Percentiles rank a stretch among this genome's conserved stretches.
Evolutionary conservation across 1,284 basidiomycete species (phyloP).

Genomic region (Afroboletus lepidellus): DNA sequence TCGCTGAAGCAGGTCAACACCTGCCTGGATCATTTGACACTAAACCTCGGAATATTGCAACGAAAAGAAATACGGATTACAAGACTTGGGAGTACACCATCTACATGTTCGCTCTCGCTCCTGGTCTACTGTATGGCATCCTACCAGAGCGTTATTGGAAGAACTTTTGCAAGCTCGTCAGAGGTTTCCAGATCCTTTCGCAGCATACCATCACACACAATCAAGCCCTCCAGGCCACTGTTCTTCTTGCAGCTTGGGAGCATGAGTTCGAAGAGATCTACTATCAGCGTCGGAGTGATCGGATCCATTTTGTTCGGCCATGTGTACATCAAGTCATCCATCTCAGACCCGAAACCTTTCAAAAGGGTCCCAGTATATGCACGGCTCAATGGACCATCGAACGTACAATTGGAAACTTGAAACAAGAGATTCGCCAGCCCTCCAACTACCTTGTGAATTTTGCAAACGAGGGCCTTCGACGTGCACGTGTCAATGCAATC

Average conservation of each 20-base stretch:
- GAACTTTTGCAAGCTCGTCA: conserved; percentile 5
- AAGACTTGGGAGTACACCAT: conserved; percentile 7
- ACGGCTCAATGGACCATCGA: conserved; percentile 17
- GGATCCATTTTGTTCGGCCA: neutral
- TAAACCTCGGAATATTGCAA: neutral
- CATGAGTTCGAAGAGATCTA: neutral
- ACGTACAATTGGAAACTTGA: neutral
- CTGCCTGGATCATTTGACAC: neutral
- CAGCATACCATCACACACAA: neutral
- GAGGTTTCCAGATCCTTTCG: neutral
- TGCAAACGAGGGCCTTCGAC: neutral
- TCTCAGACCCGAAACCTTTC: neutral
- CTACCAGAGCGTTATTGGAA: conserved; percentile 1
- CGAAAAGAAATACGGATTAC: neutral
- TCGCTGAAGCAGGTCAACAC: neutral
- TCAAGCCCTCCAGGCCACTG: neutral
- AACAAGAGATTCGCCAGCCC: neutral
- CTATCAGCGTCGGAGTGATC: neutral
- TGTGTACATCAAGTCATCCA: conserved; percentile 2
- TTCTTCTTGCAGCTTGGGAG: neutral
- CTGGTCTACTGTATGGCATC: neutral
- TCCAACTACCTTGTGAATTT: neutral
- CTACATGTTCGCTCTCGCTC: neutral
- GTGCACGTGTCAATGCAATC: neutral
- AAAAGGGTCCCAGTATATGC: neutral